Evolutionary conservation across 2,329 filamentous ascomycete species (phyloP).

Genomic region (Trichoderma cornu-damae): DNA sequence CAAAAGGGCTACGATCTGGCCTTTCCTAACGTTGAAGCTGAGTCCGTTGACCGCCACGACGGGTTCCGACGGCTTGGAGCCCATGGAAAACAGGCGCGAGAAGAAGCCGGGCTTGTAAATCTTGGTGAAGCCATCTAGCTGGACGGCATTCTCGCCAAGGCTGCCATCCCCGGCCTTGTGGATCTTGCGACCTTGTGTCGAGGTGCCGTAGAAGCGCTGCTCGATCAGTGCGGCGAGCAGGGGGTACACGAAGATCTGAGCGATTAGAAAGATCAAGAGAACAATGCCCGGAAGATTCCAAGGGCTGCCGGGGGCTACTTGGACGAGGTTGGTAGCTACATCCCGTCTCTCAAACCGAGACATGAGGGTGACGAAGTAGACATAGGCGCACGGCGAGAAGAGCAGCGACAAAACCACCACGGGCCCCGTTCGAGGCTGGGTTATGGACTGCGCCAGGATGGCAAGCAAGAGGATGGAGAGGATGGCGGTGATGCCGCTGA

Average conservation of each 20-base stretch:
- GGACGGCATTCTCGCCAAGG: constrained; percentile 52
- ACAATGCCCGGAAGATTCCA: constrained; percentile 69
- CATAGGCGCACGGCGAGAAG: constrained; percentile 84
- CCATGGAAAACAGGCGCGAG: constrained; percentile 46
- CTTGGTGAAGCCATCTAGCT: constrained; percentile 70
- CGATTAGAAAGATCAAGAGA: constrained; percentile 69
- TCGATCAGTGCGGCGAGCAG: constrained; percentile 71
- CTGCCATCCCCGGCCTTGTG: constrained; percentile 26
- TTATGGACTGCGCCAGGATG: constrained; percentile 73
- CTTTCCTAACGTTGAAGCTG: constrained; percentile 64
- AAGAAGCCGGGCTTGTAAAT: constrained; percentile 65
- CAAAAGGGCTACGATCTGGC: constrained; percentile 79
- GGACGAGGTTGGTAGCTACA: constrained; percentile 54
- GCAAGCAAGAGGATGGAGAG: constrained; percentile 70
- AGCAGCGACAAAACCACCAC: constrained; percentile 68
- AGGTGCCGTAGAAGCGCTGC: constrained; percentile 67
- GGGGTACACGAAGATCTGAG: constrained; percentile 76
- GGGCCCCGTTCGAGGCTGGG: constrained; percentile 54
- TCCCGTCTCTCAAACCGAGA: constrained; percentile 68
- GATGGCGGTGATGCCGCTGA: constrained; percentile 76
- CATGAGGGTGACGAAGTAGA: constrained; percentile 71
- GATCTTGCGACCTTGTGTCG: constrained; percentile 55
- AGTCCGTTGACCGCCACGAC: constrained; percentile 76
- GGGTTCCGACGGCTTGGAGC: constrained; percentile 46
- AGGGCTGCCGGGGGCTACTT: constrained; percentile 57